Conservation (phyloP, 148 eudicot species). For the Rhododendron molle region DNA sequence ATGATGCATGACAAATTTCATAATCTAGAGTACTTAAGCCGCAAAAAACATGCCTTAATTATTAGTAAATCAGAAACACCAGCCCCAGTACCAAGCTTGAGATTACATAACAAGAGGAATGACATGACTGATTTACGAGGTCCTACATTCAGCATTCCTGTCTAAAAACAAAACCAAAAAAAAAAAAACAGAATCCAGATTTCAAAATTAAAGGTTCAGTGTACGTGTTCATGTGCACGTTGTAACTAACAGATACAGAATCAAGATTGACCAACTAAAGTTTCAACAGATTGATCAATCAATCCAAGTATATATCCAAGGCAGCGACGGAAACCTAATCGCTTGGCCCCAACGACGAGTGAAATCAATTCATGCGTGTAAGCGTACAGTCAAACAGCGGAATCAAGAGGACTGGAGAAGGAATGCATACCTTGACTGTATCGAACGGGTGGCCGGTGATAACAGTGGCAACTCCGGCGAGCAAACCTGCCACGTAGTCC, state of each 20-base stretch:
- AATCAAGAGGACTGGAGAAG: background rate
- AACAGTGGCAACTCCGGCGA: conserved; percentile 81
- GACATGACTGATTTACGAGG: background rate
- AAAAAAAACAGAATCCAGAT: background rate
- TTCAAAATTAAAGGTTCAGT: background rate
- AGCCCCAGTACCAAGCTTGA: background rate
- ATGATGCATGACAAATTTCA: background rate
- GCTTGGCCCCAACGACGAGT: background rate
- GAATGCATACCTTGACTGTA: conserved; percentile 69
- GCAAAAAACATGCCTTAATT: background rate
- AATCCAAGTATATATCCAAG: background rate
- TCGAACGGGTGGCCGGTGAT: conserved; percentile 90
- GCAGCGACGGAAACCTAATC: background rate
- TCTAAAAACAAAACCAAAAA: background rate
- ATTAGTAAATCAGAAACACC: background rate
- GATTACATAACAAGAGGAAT: background rate
- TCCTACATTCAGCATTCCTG: background rate
- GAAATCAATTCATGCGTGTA: background rate
- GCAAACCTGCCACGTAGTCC: conserved; percentile 76
- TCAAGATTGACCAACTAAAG: background rate
- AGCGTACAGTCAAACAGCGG: background rate
- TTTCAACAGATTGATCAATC: background rate
- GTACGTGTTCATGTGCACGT: background rate
- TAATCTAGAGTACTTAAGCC: background rate
- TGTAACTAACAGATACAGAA: background rate